A percentile compares a stretch with the other conserved stretches of the same genome.
These are phyloP conservation scores for Xanthoparmelia taractica DNA, from an alignment of 495 filamentous ascomycete genomes.

Conservation along the genomic window DNA sequence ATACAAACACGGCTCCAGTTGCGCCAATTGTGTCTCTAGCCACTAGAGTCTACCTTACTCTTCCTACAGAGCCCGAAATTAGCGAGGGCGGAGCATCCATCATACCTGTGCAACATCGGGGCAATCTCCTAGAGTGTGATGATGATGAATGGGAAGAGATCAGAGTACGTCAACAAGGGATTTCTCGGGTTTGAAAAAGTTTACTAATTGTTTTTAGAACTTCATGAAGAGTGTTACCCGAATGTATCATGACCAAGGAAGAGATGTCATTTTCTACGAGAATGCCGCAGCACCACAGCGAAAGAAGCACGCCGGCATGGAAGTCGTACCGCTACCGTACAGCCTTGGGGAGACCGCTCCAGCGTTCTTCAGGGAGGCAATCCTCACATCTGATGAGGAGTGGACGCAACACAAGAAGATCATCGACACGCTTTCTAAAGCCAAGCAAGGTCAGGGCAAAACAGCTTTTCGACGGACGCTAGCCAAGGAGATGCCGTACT, in stretches of 20 bases:
- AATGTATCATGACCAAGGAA: conserved; percentile 84
- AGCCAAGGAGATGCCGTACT: conserved; percentile 97
- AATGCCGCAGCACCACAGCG: conserved; percentile 78
- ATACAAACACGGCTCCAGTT: conserved; percentile 70
- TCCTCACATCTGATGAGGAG: conserved; percentile 77
- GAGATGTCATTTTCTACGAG: conserved; percentile 94
- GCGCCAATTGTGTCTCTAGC: conserved; percentile 86
- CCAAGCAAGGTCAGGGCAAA: conserved; percentile 64
- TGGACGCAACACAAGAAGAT: conserved; percentile 94
- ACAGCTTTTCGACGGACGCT: conserved; percentile 73
- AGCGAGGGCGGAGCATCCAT: conserved; percentile 77
- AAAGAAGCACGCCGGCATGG: conserved; percentile 77
- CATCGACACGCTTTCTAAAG: conserved; percentile 74
- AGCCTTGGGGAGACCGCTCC: conserved; percentile 82
- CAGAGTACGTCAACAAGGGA: conserved; percentile 35
- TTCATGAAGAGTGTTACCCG: conserved; percentile 96
- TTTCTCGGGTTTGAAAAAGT: background rate
- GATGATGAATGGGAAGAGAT: conserved; percentile 99
- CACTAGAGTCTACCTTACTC: conserved; percentile 78
- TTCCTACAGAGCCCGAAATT: conserved; percentile 86
- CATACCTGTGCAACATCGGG: conserved; percentile 79
- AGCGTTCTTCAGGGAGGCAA: conserved; percentile 92
- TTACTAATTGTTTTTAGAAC: conserved; percentile 42
- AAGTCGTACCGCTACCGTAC: conserved; percentile 79
- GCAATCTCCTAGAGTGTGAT: conserved; percentile 91